These are phyloP conservation scores for Kazachstania bromeliacearum DNA, from an alignment of 805 yeast species.

Conservation along the genomic window DNA sequence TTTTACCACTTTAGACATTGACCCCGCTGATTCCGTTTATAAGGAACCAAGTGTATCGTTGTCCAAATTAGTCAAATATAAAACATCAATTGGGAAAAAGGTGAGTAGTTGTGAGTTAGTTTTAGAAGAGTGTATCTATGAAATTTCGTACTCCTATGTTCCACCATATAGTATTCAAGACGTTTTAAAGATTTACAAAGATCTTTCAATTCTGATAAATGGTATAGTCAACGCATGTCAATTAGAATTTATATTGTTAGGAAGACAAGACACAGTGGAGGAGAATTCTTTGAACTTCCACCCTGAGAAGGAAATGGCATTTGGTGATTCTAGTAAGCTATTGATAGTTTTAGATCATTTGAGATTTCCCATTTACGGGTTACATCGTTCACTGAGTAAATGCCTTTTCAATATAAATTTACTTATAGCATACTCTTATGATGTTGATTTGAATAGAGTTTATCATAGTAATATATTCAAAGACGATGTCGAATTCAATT, in stretches of 20 bases:
- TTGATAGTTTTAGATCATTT: slow-evolving; percentile 26
- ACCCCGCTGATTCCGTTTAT: slow-evolving; percentile 11
- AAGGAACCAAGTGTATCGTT: slow-evolving; percentile 21
- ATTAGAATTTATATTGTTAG: slow-evolving; percentile 33
- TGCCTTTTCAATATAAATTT: slow-evolving; percentile 28
- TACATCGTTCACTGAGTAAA: slow-evolving; percentile 30
- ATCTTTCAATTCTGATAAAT: slow-evolving; percentile 29
- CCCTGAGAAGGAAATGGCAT: slow-evolving; percentile 30
- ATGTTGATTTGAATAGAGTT: slow-evolving; percentile 27
- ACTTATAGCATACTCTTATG: slow-evolving; percentile 33
- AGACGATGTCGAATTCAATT: slow-evolving; percentile 5
- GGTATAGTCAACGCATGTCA: slow-evolving; percentile 43
- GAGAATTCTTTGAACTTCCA: slow-evolving; percentile 12
- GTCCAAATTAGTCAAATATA: slow-evolving; percentile 29
- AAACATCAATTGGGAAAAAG: slow-evolving; percentile 27
- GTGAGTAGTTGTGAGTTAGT: slow-evolving; percentile 32
- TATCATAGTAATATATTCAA: slow-evolving; percentile 13
- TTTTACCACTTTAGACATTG: slow-evolving; percentile 26
- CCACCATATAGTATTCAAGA: slow-evolving; percentile 36
- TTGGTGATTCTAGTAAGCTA: slow-evolving; percentile 29
- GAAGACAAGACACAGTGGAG: slow-evolving; percentile 11
- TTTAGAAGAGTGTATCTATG: slow-evolving; percentile 40
- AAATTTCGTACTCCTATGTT: slow-evolving; percentile 38
- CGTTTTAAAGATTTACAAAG: slow-evolving; percentile 27
- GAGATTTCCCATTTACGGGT: slow-evolving; percentile 25